A percentile compares a stretch with the other conserved stretches of the same genome.
Evolutionary conservation across 2,329 filamentous ascomycete genomes (phyloP).

Genomic region (Trichophyton schoenleinii): DNA sequence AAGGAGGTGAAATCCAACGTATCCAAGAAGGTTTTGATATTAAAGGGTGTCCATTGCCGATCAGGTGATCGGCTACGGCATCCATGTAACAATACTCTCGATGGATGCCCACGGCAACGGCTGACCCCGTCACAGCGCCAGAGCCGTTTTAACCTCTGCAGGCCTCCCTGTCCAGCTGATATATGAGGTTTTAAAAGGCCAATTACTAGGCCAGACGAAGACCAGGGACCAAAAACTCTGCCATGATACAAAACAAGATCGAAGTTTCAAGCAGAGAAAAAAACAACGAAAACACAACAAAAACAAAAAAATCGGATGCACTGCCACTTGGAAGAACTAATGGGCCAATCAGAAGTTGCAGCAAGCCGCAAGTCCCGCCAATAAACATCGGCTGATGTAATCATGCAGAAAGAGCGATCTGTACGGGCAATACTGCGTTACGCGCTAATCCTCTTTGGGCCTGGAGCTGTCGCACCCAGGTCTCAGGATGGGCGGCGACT

Average conservation of each 20-base stretch:
- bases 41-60: background rate
- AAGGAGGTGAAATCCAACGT: background rate
- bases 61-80: background rate
- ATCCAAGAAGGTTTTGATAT: background rate
- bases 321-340: background rate
- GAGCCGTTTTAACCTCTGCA: background rate
- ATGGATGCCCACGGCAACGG: background rate
- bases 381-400: background rate
- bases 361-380: background rate
- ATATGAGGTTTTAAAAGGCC: constrained; percentile 1
- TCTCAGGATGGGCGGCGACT: background rate
- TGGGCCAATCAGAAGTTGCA: background rate
- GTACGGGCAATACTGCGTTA: background rate
- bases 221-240: background rate
- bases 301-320: background rate
- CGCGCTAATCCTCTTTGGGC: background rate
- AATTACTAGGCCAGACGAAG: background rate
- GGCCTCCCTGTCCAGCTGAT: constrained; percentile 1
- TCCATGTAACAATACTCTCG: background rate
- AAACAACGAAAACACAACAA: background rate
- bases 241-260: background rate
- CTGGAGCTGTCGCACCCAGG: background rate
- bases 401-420: background rate
- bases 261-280: background rate
- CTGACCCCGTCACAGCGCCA: background rate